These are phyloP conservation scores for Castanea mollissima DNA, from an alignment of 306 rosid genomes.

Conservation along the genomic window DNA sequence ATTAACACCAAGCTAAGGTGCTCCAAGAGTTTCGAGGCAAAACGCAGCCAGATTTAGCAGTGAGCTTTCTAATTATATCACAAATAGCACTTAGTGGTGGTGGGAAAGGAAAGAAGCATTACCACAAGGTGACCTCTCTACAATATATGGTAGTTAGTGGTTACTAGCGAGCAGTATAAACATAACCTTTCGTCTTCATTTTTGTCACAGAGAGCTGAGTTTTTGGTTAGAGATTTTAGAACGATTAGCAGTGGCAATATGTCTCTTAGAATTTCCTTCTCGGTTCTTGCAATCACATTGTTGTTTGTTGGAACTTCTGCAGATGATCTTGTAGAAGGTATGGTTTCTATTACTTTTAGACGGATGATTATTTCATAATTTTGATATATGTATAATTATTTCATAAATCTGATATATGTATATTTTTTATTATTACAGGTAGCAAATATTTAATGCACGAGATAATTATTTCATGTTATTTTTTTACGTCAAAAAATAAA, in stretches of 20 bases:
- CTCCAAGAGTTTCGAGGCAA: conserved; percentile 14
- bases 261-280: conserved; percentile 24
- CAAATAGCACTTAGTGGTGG: background rate
- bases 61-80: background rate
- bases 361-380: rapidly evolving
- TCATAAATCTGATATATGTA: no score
- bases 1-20: background rate
- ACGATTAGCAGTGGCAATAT: conserved; percentile 26
- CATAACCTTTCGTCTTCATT: background rate
- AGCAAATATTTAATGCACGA: no score
- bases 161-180: no score
- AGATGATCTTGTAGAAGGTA: conserved; percentile 8
- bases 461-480: no score
- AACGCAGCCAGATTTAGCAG: background rate
- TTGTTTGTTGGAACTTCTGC: conserved; percentile 37
- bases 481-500: no score
- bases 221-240: background rate
- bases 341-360: background rate
- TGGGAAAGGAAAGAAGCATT: background rate
- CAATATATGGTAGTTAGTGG: background rate
- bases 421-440: no score
- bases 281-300: conserved; percentile 28
- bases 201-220: background rate
- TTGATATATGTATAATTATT: no score
- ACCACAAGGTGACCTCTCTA: background rate